Evolutionary conservation across 768 basidiomycete species (phyloP).

Genomic region (Guyanaporus albipodus): DNA sequence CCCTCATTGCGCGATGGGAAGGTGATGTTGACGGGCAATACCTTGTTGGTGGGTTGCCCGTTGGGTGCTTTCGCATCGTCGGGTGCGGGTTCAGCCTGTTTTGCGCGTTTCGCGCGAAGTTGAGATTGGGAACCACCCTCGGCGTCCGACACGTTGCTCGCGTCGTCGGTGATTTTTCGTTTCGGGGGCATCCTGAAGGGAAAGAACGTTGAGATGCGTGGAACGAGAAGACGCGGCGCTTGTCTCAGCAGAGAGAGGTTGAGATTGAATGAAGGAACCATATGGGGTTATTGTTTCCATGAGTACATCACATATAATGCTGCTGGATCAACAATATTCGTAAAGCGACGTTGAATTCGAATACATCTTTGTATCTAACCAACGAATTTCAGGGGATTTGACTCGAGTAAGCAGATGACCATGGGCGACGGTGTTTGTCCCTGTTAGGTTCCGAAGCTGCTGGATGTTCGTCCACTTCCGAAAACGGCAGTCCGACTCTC

Average conservation of each 20-base stretch:
- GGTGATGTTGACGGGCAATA: constrained; percentile 55
- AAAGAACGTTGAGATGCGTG: not conserved
- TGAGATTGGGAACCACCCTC: constrained; percentile 25
- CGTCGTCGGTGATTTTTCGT: constrained; percentile 31
- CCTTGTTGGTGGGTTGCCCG: constrained; percentile 70
- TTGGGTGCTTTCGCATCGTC: constrained; percentile 31
- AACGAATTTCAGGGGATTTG: too few relatives aligned
- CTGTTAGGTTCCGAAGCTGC: constrained; percentile 14
- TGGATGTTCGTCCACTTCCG: constrained; percentile 1
- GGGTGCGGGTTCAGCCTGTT: constrained; percentile 21
- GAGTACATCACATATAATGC: too few relatives aligned
- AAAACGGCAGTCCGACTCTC: not conserved
- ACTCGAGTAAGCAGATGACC: too few relatives aligned
- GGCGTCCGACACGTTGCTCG: constrained; percentile 26
- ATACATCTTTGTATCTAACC: too few relatives aligned
- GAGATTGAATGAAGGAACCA: too few relatives aligned
- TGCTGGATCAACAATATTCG: too few relatives aligned
- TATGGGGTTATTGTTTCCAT: too few relatives aligned
- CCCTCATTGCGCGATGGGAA: constrained; percentile 50
- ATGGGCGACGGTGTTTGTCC: too few relatives aligned
- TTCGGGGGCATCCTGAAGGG: constrained; percentile 28
- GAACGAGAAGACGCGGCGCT: constrained; percentile 1
- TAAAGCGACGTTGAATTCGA: too few relatives aligned
- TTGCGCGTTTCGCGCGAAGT: constrained; percentile 22
- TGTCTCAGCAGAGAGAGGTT: too few relatives aligned